Evolutionary conservation across 768 basidiomycete genomes (phyloP), one percentile per base, ranked within the genome.

Genomic region (Termitomyces titanicus): DNA sequence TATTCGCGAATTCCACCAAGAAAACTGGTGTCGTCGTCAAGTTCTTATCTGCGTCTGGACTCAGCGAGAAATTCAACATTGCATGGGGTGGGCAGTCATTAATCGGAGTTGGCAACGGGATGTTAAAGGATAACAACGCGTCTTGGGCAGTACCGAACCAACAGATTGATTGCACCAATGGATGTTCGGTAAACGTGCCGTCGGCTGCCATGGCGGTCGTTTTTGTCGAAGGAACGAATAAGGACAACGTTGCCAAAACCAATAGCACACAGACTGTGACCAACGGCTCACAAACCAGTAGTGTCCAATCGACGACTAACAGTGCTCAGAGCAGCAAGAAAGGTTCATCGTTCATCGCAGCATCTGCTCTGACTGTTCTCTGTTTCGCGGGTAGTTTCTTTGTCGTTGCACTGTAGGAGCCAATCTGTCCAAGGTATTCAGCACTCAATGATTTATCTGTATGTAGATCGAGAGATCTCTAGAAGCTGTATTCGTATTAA

Each of bases 1-100:
- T 62, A 2, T 67, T 72, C 56, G 56, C 67, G 1, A 55, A 43
- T 6, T 46, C 45, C 40, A 52, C 29, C 7, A 60, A 61, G 18
- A 63, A 64, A 29, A 65, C 67, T n/a, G 35, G 25, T n/a, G 63
- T 79, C 33, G 66, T 66, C 20, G 74, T 81, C 17, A 79, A 79
- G 58, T 83, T 74, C 60, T 70, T 82, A 17, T 62, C 70, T 3
- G 83, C 82, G 2, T 65, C 76, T 5, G 74, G 69, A 50, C 71
- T 80, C 11, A 63, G 66, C 13, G 83, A 85, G 67, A 74, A 76
- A 58, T 74, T 70, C 55, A 72, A 81, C 44, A 84, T 87, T 64
- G 74, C 77, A 5, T 87, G 84, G 84, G 83, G 82, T 18, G 81
- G 80, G 12, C 73, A 82, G 63, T 79, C 80, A 0, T 75, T 74